Evolutionary conservation across 805 yeast species (phyloP).

Genomic region (Vanderwaltozyma polyspora): DNA sequence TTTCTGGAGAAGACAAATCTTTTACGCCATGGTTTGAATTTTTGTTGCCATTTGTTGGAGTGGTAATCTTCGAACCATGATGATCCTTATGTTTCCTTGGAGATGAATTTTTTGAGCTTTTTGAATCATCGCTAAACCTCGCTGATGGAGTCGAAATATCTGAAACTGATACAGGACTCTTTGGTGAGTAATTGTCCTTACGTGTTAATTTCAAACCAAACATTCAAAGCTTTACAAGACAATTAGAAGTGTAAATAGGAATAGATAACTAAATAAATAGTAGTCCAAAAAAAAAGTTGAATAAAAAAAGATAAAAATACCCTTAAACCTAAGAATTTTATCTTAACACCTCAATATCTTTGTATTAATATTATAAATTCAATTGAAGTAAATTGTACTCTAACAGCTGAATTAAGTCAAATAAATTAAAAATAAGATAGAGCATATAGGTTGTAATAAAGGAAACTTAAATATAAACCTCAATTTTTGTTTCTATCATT

Average conservation of each 20-base stretch:
- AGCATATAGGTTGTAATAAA: too few species aligned
- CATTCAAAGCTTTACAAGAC: neutral
- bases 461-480: too few species aligned
- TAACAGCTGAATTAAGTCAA: too few species aligned
- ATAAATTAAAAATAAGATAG: too few species aligned
- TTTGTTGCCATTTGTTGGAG: neutral
- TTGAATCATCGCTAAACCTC: neutral
- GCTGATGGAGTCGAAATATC: slow-evolving; percentile 25
- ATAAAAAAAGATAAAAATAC: too few species aligned
- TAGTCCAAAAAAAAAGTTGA: neutral
- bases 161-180: slow-evolving; percentile 24
- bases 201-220: slow-evolving; percentile 3
- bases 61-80: neutral
- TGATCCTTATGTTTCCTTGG: neutral
- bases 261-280: too few species aligned
- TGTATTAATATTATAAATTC: too few species aligned
- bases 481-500: too few species aligned
- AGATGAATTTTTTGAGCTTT: neutral
- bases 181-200: slow-evolving; percentile 17
- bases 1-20: slow-evolving; percentile 40
- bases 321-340: too few species aligned
- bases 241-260: too few species aligned
- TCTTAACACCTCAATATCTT: too few species aligned
- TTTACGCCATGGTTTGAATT: slow-evolving; percentile 3
- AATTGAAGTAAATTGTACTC: too few species aligned